Evolutionary conservation across 768 basidiomycete species (phyloP), one percentile per base, ranked within the genome.

Genomic region (Termitomyces heimii): DNA sequence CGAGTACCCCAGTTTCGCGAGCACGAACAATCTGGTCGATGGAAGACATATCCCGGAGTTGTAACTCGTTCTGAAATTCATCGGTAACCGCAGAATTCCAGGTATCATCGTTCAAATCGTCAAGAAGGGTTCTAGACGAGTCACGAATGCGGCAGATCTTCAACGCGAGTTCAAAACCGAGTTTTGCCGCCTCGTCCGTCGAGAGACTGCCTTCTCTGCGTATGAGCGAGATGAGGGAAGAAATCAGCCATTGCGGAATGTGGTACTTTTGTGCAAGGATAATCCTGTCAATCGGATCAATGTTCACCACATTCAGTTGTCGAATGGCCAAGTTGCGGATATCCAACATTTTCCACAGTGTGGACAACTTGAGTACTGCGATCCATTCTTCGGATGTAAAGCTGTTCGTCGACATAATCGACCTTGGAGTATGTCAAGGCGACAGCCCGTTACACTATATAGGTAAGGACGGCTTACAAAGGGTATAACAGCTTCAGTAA

Each of bases 81-180:
- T 7, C n/a, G 13, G 37, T 14, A 37, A 52, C 20, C 3, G 37
- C 51, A 12, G 35, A 29, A 18, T 5, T 40, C 51, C 51, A 52
- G 26, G n/a, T n/a, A 12, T 28, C 18, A 29, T 40, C 37, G 20
- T 39, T 4, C 8, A 20, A 7, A 8, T 39, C 37, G 12, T 52
- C 51, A n/a, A 37, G 51, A 40, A 52, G 26, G n/a, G n/a, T 39
- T 40, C 51, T 52, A 12, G 51, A 52, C 4, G 37, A 39, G 7
- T 52, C 51, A 10, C 51, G 51, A 20, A 52, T n/a, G 26, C 51
- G 26, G n/a, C 26, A 52, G 26, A 52, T 52, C n/a, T 52, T 52
- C 1, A 52, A 8, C n/a, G 51, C 51, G 37, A 52, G 26, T n/a
- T 52, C 37, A 1, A 52, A 14, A 39, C 39, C 51, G 12, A 52